Base-by-base conservation (phyloP, 2,329 filamentous ascomycete genomes). In the Colletotrichum spaethianum region DNA sequence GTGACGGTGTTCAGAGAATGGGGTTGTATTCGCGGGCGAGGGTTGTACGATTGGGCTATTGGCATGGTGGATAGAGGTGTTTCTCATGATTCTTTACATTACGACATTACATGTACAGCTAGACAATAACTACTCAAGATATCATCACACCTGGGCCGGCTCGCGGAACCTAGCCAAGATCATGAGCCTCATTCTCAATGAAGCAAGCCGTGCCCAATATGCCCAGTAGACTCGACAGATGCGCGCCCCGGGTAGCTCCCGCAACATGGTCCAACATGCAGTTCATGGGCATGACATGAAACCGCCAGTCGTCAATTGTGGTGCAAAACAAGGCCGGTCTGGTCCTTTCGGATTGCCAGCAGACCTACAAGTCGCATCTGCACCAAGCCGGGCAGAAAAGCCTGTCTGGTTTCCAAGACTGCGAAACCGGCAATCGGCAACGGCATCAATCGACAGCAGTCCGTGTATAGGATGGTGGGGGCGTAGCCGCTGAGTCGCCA, bases 61-160 rank as follows among this genome's bases (percentile, higher is more conserved):
- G 9, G 40, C 12, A 18, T 42, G 6, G 2, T 23, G 6, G 12
- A 38, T 26, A 9, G 12, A 18, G 16, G 12, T 18, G 23, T 26
- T 57, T 57, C 42, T 62, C 31, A 23, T 38, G 23, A 7, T 26
- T 50, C 23, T 52, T 40, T 52, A 52, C 60, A 52, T 50, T 40
- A 40, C 18, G 33, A 23, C n/a, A 62, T 63, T 52, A 63, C 31
- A 63, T 63, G 11, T 63, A 63, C 60, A 63, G 60, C n/a, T 63
- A 63, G 44, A 50, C 18, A 50, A 38, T 36, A 63, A 52, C n/a
- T 63, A 40, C 44, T 40, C 11, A 9, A 38, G 53, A 38, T 4
- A n/a, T n/a, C 28, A 16, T 16, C 59, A 16, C 59, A 7, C 31
- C 28, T 12, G 44, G n/a, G 33, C 20, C 59, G 16, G 26, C 20